Evolutionary conservation across 2,329 filamentous ascomycete genomes (phyloP), one percentile per base, ranked within the genome.

Genomic region (Celoporthe dispersa): DNA sequence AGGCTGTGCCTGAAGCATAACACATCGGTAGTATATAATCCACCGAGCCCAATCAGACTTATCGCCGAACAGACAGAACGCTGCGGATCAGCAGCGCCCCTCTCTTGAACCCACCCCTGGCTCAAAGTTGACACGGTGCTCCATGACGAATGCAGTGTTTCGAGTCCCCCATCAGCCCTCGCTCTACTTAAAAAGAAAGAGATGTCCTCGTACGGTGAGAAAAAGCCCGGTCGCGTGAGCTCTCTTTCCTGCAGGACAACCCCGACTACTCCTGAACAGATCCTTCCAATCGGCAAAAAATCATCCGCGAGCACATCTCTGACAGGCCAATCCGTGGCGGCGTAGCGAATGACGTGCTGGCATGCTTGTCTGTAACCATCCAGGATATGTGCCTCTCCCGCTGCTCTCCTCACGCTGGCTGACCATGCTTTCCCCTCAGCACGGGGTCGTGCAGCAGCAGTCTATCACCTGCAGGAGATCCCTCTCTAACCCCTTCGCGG

Each of bases 321-420:
- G 9, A 57, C 53, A 57, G 53, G 25, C 53, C 53, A 19, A 57
- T 57, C 53, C 25, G 53, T 57, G 53, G 2, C 6, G 11, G n/a
- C 53, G 11, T 57, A 31, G 53, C 25, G 28, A 16, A 57, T 57
- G 53, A 57, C 53, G 53, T 57, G 53, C 53, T 57, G 53, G 53
- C 4, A 57, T 57, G 53, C 53, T 57, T 57, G 53, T 57, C 4
- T 31, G 25, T 57, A 16, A 33, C 53, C 53, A 57, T 57, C 25
- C 25, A 7, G 4, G 25, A 16, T 22, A 22, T 11, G 22, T 57
- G 33, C 53, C 14, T 57, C 16, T 57, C 53, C 53, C 53, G 8
- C 14, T 33, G 25, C 28, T 57, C 53, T 33, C 28, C 44, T 22
- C 28, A 1, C 6, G 53, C 53, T 31, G 53, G 5, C 25, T 31